Evolutionary conservation across 768 basidiomycete species (phyloP).

Genomic region (Rhodotorula toruloides): DNA sequence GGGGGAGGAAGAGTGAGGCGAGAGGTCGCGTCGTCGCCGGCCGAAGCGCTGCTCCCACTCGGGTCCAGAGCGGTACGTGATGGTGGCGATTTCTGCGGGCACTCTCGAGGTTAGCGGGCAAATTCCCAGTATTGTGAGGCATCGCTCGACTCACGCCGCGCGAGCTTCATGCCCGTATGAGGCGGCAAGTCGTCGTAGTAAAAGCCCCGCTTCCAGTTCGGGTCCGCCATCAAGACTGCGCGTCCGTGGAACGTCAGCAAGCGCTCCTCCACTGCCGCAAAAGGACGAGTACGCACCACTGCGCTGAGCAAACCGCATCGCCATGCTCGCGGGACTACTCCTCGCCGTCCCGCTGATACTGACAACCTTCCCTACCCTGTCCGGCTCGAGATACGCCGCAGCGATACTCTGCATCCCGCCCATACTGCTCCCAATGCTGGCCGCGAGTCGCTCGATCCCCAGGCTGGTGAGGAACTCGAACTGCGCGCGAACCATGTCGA

Average conservation of each 20-base stretch:
- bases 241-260: neutral
- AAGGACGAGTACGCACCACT: conserved; percentile 62
- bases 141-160: conserved; percentile 66
- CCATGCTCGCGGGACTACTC: conserved; percentile 83
- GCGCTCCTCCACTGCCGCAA: neutral
- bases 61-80: conserved; percentile 96
- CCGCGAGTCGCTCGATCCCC: conserved; percentile 76
- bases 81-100: conserved; percentile 85
- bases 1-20: neutral
- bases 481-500: conserved; percentile 96
- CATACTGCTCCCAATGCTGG: conserved; percentile 92
- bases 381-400: conserved; percentile 84
- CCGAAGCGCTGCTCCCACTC: conserved; percentile 99
- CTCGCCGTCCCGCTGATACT: conserved; percentile 93
- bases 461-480: conserved; percentile 78
- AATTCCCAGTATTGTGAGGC: neutral
- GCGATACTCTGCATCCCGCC: conserved; percentile 97
- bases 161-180: conserved; percentile 97
- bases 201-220: conserved; percentile 98
- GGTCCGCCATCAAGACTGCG: conserved; percentile 97
- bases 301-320: conserved; percentile 92
- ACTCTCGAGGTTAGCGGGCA: neutral
- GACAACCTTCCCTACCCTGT: conserved; percentile 80
- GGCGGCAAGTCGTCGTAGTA: conserved; percentile 95
- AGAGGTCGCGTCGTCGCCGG: conserved; percentile 55